phyloP scores from a whole-genome alignment of 805 yeast species.

The Komagataella pseudopastoris region DNA sequence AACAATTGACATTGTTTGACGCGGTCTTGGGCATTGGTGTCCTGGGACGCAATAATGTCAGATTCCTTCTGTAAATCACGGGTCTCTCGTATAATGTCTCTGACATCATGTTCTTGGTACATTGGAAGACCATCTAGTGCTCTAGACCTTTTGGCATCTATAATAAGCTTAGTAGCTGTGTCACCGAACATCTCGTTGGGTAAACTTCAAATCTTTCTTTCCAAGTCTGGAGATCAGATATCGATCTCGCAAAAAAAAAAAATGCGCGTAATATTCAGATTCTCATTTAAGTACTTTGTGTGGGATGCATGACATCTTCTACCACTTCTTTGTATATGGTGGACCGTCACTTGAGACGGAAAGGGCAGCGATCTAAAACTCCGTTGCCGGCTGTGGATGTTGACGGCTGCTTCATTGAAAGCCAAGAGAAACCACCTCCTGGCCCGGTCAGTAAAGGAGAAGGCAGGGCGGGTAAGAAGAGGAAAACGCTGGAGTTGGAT shows the following conservation, averaged over 20 bases:
- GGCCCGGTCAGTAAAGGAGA: neutral
- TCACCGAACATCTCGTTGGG: constrained; percentile 69
- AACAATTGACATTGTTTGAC: constrained; percentile 50
- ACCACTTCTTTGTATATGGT: neutral
- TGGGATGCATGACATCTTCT: neutral
- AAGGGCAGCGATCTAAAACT: neutral
- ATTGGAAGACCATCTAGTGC: constrained; percentile 52
- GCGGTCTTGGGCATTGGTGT: constrained; percentile 20
- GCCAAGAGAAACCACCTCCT: neutral
- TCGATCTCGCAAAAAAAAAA: neutral
- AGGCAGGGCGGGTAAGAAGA: neutral
- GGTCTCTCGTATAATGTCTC: constrained; percentile 60
- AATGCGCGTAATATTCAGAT: neutral
- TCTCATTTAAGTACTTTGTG: neutral
- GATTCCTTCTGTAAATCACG: constrained; percentile 45
- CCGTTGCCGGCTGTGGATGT: neutral
- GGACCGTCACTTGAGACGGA: neutral
- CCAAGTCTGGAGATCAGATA: neutral
- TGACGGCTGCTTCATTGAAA: neutral
- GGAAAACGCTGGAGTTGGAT: neutral
- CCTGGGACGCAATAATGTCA: constrained; percentile 25
- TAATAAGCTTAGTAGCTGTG: constrained; percentile 63
- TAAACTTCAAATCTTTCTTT: neutral
- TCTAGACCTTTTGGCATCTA: constrained; percentile 73
- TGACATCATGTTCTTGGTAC: constrained; percentile 60